Evolutionary conservation across 371 early-diverging fungal genomes (phyloP).

Genomic region (Chytridiales sp.): DNA sequence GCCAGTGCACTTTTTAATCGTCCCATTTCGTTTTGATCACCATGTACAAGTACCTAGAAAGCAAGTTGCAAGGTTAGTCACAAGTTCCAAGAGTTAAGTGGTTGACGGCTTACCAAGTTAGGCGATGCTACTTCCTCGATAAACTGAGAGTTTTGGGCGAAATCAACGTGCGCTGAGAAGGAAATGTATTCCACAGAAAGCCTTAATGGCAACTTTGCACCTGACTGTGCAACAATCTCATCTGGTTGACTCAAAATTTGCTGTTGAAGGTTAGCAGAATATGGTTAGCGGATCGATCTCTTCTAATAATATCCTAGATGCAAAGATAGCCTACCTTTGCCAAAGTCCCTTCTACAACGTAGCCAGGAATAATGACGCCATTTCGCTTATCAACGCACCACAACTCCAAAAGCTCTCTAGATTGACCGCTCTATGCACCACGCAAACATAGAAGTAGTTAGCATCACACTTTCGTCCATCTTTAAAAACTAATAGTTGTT

Average conservation of each 20-base stretch:
- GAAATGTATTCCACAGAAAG: conserved; percentile 98
- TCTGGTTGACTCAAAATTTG: conserved; percentile 92
- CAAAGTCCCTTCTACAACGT: conserved; percentile 98
- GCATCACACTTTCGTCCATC: too few relatives aligned
- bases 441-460: too few relatives aligned
- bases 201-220: conserved; percentile 84
- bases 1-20: conserved; percentile 89
- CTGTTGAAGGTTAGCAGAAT: conserved; percentile 32
- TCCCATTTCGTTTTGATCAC: conserved; percentile 98
- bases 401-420: conserved; percentile 96
- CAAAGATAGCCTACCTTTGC: too few relatives aligned
- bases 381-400: conserved; percentile 98
- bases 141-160: conserved; percentile 96
- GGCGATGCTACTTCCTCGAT: conserved; percentile 96
- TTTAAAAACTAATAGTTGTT: not conserved
- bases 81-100: not conserved
- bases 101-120: conserved; percentile 72
- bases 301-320: too few relatives aligned
- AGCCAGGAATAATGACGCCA: conserved; percentile 98
- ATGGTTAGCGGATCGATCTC: not conserved
- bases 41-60: conserved; percentile 92
- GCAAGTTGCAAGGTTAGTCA: not conserved
- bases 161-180: conserved; percentile 99
- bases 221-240: conserved; percentile 82
- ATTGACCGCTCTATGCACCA: conserved; percentile 86